Evolutionary conservation across 768 basidiomycete species (phyloP), one percentile per base, ranked within the genome.

Genomic region (Rubroboletus pulcherrimus): DNA sequence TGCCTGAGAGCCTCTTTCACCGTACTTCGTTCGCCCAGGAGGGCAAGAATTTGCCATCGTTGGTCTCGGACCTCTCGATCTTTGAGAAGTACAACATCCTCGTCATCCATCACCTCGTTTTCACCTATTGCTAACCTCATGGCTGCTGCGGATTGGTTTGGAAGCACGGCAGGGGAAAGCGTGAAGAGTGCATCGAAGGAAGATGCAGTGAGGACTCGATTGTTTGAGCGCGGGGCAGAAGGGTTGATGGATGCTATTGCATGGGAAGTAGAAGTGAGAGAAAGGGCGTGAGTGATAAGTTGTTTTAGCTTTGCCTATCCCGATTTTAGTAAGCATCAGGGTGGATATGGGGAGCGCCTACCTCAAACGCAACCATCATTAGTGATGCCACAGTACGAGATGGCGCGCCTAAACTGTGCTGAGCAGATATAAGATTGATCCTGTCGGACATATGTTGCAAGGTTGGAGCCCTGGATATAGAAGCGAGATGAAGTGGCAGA

Each of bases 161-260:
- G 90, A n/a, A 92, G 75, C 37, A 86, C 83, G 17, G 88, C 79
- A 19, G 90, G 90, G 7, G 87, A 81, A 19, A 92, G 66, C 0
- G 87, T 89, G 72, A 92, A 87, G 17, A 92, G 76, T 0, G 87
- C 83, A 69, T 89, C 85, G 59, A 93, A 89, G 15, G 89, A 83
- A 3, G 86, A 78, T 2, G 82, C 75, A 1, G 86, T 82, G 31
- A 92, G 81, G 8, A 87, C 64, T 63, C 67, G 72, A 52, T 66
- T 72, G 35, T 63, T 71, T 49, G 73, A 73, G 52, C 70, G 73
- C n/a, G 72, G 70, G 4, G 59, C 60, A 15, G 87, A 83, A 0
- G 87, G 83, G 10, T 76, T 77, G 46, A 93, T 90, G 45, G 90
- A 91, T 7, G 85, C 81, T 61, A 91, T 85, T 30, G 87, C 83